Percentiles rank a stretch among this genome's conserved stretches.
phyloP scores from a whole-genome alignment of 2,329 filamentous ascomycete genomes.

The Colletotrichum brevisporum region DNA sequence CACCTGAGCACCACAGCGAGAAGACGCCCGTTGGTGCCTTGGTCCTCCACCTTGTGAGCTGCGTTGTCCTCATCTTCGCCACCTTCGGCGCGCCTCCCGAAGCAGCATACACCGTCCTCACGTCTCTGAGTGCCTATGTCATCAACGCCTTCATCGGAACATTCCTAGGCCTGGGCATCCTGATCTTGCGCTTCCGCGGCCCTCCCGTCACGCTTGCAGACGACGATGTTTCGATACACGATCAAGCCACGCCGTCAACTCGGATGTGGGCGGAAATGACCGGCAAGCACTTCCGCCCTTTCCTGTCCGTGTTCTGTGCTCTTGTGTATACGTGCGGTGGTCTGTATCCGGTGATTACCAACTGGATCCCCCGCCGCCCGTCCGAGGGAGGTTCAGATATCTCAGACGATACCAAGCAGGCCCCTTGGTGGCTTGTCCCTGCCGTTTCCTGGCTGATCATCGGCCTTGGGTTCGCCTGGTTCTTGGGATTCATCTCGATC shows the following conservation, averaged over 20 bases:
- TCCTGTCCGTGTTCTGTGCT: constrained; percentile 49
- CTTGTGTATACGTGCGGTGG: constrained; percentile 50
- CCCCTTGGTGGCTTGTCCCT: constrained; percentile 51
- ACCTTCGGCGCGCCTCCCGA: constrained; percentile 47
- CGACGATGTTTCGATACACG: constrained; percentile 18
- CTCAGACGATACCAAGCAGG: background rate
- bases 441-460: constrained; percentile 50
- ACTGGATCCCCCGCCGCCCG: constrained; percentile 48
- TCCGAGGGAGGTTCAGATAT: background rate
- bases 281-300: constrained; percentile 48
- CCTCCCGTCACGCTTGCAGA: constrained; percentile 46
- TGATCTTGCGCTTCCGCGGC: constrained; percentile 52
- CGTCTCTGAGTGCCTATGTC: constrained; percentile 50
- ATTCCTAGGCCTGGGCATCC: constrained; percentile 52
- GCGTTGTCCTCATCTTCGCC: constrained; percentile 52
- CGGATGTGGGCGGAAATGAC: constrained; percentile 51
- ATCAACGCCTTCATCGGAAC: constrained; percentile 53
- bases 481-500: constrained; percentile 50
- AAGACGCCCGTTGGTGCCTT: constrained; percentile 54
- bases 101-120: constrained; percentile 50
- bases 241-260: constrained; percentile 34
- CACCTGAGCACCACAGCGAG: constrained; percentile 53
- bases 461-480: constrained; percentile 48
- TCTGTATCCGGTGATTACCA: constrained; percentile 50
- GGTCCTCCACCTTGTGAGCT: constrained; percentile 51